These are phyloP conservation scores for Cajanus cajan DNA, from an alignment of 306 rosid genomes.

Conservation along the genomic window DNA sequence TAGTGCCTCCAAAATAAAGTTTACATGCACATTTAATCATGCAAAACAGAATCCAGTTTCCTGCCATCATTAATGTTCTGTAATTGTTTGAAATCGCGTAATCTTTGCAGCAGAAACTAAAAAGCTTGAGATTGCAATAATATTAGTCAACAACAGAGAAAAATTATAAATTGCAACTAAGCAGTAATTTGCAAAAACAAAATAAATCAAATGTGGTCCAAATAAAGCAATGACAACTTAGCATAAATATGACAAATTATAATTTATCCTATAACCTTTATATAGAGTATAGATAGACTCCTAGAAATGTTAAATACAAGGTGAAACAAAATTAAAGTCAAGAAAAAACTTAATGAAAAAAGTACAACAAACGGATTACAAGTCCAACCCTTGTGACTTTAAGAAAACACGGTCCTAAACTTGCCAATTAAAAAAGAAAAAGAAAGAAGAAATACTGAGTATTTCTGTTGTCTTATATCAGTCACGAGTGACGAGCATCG, in stretches of 20 bases:
- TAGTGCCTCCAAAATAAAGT: no score
- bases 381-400: not conserved
- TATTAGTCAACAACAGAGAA: not conserved
- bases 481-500: not conserved
- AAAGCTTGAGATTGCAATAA: not conserved
- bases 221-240: not conserved
- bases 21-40: not conserved
- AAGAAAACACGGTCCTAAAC: conserved; percentile 3
- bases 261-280: conserved; percentile 2
- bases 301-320: conserved; percentile 6
- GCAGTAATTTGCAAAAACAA: no score
- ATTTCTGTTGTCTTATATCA: conserved; percentile 8
- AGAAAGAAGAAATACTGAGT: not conserved
- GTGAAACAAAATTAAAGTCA: not conserved
- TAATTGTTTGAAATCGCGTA: not conserved
- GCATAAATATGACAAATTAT: not conserved
- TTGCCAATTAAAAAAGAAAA: not conserved
- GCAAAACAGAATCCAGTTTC: not conserved
- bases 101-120: not conserved
- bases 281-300: not conserved
- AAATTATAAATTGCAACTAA: not conserved
- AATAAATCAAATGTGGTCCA: not conserved
- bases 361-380: not conserved
- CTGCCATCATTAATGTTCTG: not conserved
- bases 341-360: not conserved